Conservation (phyloP, 192 early-diverging fungal genomes). For the Coemansia furcata region DNA sequence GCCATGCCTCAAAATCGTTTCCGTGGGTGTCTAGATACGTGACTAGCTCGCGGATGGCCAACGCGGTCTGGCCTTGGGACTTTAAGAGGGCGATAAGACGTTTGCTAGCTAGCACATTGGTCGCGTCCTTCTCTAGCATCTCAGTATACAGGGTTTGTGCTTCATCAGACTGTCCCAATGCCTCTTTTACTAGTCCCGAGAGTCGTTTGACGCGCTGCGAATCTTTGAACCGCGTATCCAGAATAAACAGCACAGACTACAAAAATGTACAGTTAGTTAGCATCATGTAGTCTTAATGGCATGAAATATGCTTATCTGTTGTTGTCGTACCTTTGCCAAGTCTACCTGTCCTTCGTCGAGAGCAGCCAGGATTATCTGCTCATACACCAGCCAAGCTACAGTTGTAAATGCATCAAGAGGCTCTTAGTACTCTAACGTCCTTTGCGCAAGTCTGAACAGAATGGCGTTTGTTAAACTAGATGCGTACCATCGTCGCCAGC, state of each 20-base stretch:
- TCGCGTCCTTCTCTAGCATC: constrained; percentile 74
- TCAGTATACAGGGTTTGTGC: constrained; percentile 71
- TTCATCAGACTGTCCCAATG: constrained; percentile 64
- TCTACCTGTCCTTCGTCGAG: constrained; percentile 72
- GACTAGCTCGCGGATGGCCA: constrained; percentile 72
- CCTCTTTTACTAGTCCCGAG: constrained; percentile 77
- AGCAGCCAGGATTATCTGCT: constrained; percentile 80
- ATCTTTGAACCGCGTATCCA: constrained; percentile 63
- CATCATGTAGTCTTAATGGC: neutral
- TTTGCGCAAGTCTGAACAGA: neutral
- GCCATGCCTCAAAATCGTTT: constrained; percentile 89
- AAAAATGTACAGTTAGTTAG: neutral
- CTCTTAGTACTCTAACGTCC: neutral
- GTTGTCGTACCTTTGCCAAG: constrained; percentile 56
- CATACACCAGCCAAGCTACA: constrained; percentile 66
- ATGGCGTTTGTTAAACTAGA: neutral
- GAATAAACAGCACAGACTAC: constrained; percentile 55
- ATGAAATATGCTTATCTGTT: neutral
- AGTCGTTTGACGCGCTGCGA: constrained; percentile 73
- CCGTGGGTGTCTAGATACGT: constrained; percentile 81
- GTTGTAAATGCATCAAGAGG: neutral
- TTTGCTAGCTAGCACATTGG: constrained; percentile 75
- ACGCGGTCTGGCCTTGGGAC: constrained; percentile 59
- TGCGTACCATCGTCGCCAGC: constrained; percentile 25
- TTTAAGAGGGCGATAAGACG: constrained; percentile 75